These are phyloP conservation scores for Tuber umbilicatum DNA, from an alignment of 495 filamentous ascomycete species.

Conservation along the genomic window DNA sequence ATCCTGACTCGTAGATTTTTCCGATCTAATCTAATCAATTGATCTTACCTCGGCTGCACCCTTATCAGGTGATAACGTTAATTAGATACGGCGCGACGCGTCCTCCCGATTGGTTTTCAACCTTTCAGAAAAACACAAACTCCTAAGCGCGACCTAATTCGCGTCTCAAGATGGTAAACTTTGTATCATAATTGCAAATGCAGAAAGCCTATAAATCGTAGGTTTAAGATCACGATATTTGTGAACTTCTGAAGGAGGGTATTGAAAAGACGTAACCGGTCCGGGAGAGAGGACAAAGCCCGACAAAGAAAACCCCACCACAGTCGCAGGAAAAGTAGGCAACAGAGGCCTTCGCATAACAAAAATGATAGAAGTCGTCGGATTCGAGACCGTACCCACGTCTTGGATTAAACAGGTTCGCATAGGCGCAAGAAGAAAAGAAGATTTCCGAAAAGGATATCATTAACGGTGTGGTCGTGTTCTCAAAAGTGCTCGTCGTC, in stretches of 20 bases:
- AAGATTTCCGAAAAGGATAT: too few relatives aligned
- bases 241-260: not conserved
- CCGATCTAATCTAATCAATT: conserved; percentile 28
- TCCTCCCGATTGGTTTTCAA: not conserved
- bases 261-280: too few relatives aligned
- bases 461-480: too few relatives aligned
- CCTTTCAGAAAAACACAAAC: not conserved
- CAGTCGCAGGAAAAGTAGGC: too few relatives aligned
- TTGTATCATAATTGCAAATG: not conserved
- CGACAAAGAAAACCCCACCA: too few relatives aligned
- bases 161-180: not conserved
- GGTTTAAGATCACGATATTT: not conserved
- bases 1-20: not conserved
- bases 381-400: too few relatives aligned
- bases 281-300: too few relatives aligned
- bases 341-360: too few relatives aligned
- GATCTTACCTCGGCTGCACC: conserved; percentile 6
- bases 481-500: too few relatives aligned
- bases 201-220: not conserved
- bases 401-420: too few relatives aligned
- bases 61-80: not conserved
- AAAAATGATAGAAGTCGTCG: too few relatives aligned
- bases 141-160: not conserved
- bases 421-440: too few relatives aligned
- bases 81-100: not conserved